phyloP scores from a whole-genome alignment of 2,329 filamentous ascomycete genomes.

The Pseudocercospora eumusae region DNA sequence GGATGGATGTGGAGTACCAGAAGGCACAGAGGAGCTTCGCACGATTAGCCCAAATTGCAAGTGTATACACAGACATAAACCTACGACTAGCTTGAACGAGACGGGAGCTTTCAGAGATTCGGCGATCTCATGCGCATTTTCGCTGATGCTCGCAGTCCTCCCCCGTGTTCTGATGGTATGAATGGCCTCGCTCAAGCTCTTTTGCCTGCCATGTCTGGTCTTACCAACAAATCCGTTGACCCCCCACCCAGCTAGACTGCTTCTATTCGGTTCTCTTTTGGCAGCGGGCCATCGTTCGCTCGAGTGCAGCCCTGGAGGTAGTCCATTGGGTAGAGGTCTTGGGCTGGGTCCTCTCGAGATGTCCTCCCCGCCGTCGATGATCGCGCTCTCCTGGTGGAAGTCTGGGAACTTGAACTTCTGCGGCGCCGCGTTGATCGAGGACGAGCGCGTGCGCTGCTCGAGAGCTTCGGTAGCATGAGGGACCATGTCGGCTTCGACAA shows the following conservation, averaged over 20 bases:
- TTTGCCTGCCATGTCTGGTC: conserved; percentile 68
- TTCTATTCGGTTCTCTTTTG: conserved; percentile 40
- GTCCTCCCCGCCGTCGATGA: conserved; percentile 28
- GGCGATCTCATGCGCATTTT: conserved; percentile 90
- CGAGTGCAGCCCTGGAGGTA: conserved; percentile 41
- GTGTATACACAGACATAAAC: neutral
- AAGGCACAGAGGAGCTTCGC: conserved; percentile 76
- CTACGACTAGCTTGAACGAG: conserved; percentile 83
- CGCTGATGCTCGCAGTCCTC: conserved; percentile 75
- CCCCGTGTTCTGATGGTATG: conserved; percentile 72
- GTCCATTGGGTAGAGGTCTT: conserved; percentile 36
- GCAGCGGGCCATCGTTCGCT: conserved; percentile 64
- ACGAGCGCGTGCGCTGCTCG: conserved; percentile 34
- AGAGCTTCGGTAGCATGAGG: conserved; percentile 32
- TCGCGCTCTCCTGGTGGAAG: conserved; percentile 42
- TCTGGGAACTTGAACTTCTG: conserved; percentile 47
- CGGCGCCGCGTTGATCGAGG: conserved; percentile 28
- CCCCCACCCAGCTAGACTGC: conserved; percentile 51
- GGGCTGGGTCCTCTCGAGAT: conserved; percentile 35
- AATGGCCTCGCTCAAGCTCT: conserved; percentile 87
- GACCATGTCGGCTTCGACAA: conserved; percentile 25
- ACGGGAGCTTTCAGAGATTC: conserved; percentile 87
- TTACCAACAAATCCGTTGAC: conserved; percentile 43
- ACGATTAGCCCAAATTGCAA: conserved; percentile 33
- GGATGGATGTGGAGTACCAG: conserved; percentile 93